Evolutionary conservation across 83 land plant species (phyloP).

Genomic region (Isoetes engelmannii): DNA sequence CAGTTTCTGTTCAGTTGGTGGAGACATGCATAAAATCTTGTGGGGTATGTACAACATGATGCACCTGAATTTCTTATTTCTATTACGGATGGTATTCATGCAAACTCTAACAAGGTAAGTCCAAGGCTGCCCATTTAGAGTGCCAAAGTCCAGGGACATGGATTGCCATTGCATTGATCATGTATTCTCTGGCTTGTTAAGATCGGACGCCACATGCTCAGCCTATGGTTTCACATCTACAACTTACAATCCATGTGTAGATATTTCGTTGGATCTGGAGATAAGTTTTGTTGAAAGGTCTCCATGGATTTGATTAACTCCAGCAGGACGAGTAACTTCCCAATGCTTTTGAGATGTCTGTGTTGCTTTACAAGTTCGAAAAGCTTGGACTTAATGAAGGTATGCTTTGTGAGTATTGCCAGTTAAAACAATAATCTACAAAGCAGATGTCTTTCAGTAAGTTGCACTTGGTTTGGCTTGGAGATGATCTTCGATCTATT

Average conservation of each 20-base stretch:
- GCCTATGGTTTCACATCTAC: conserved; percentile 86
- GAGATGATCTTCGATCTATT: no score
- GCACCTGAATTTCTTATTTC: conserved; percentile 94
- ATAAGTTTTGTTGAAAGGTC: conserved; percentile 27
- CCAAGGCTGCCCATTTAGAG: no score
- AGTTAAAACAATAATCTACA: conserved; percentile 61
- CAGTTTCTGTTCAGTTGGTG: conserved; percentile 91
- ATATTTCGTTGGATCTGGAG: conserved; percentile 78
- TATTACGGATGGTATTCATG: conserved; percentile 77
- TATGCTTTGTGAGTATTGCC: conserved; percentile 71
- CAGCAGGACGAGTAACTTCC: conserved; percentile 14
- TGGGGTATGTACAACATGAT: conserved; percentile 90
- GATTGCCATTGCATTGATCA: conserved; percentile 87
- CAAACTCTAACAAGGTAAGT: conserved; percentile 47
- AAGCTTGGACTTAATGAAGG: conserved; percentile 71
- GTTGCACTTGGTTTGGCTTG: no score
- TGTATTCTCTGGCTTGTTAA: conserved; percentile 79
- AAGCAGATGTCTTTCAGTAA: conserved; percentile 88
- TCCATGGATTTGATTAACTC: conserved; percentile 22
- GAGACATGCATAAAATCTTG: conserved; percentile 79
- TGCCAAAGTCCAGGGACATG: conserved; percentile 41
- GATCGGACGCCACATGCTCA: conserved; percentile 84
- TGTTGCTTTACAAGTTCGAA: conserved; percentile 83
- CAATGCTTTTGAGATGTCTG: conserved; percentile 73
- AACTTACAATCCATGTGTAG: conserved; percentile 84